Conservation (phyloP, 1,284 basidiomycete genomes). For the Cerioporus squamosus region DNA sequence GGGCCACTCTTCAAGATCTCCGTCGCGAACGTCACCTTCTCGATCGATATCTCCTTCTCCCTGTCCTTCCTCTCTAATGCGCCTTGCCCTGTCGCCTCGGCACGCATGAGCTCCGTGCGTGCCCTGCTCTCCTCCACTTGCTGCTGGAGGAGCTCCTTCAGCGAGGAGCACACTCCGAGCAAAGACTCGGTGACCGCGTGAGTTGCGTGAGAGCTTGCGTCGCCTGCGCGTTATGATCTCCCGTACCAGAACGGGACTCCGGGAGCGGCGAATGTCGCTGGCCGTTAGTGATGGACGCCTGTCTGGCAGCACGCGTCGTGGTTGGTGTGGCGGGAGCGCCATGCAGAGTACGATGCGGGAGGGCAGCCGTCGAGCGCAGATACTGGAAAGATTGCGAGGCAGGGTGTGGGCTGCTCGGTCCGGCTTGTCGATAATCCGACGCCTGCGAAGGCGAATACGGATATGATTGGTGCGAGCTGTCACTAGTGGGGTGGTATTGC, state of each 20-base stretch:
- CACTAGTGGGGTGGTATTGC: conserved; percentile 4
- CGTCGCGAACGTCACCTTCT: conserved; percentile 66
- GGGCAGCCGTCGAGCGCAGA: conserved; percentile 11
- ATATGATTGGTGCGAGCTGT: conserved; percentile 12
- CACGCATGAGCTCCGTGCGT: conserved; percentile 54
- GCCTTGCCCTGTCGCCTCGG: conserved; percentile 41
- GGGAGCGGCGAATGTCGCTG: conserved; percentile 1
- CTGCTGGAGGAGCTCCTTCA: conserved; percentile 62
- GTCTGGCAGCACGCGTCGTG: background rate
- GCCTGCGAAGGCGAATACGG: conserved; percentile 7
- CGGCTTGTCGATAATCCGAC: conserved; percentile 7
- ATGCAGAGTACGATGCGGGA: background rate
- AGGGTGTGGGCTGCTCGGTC: background rate
- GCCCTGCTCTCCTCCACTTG: conserved; percentile 66
- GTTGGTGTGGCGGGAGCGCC: background rate
- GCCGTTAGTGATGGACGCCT: background rate
- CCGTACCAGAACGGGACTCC: background rate
- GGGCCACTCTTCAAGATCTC: conserved; percentile 58
- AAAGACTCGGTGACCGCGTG: conserved; percentile 56
- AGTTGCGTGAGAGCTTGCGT: conserved; percentile 50
- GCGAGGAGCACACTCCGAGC: conserved; percentile 58
- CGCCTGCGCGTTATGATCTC: conserved; percentile 18
- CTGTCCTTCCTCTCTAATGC: conserved; percentile 32
- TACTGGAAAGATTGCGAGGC: conserved; percentile 9
- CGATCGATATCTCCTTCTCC: conserved; percentile 54